Evolutionary conservation across 495 filamentous ascomycete species (phyloP), one percentile per base, ranked within the genome.

Genomic region (Xylaria curta): DNA sequence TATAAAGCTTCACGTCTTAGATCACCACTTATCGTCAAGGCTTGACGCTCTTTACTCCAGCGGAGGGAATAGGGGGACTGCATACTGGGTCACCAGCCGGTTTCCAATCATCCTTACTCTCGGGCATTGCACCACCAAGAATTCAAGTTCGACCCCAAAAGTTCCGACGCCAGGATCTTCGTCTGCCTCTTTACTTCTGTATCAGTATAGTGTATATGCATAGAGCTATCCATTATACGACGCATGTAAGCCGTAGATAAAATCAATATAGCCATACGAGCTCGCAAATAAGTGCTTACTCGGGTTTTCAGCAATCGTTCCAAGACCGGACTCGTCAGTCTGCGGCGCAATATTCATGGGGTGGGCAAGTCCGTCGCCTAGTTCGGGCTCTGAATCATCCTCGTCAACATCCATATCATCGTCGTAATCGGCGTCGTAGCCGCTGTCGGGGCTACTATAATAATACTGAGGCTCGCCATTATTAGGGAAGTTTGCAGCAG

Each of bases 141-240:
- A 69, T 38, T 69, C 66, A 24, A 69, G 66, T 28, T 69, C 66
- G 26, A 69, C 54, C 46, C 66, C 66, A 36, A 36, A 69, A 1
- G 66, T 69, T 13, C 53, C 66, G 17, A 40, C 3, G 4, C 21
- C 65, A 21, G 19, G 36, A 19, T 56, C 49, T 1, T 13, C 6
- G 19, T 24, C 63, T 51, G 4, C 5, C 15, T 19, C 19, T 21
- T 47, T 6, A n/a, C 15, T 51, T 33, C 15, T 31, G 17, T 51
- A 28, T 66, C 12, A 66, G 47, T n/a, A 60, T 4, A 38, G 38
- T 36, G 5, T 21, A 36, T 4, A 47, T 47, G 4, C 17, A 33
- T 2, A 12, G 58, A 28, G 58, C 19, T 13, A 26, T 31, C 15
- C 21, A 24, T 44, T 17, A 4, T 40, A 53, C 1, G 33, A 40